A percentile compares a stretch with the other conserved stretches of the same genome.
Conservation (phyloP, 306 rosid species). For the Begonia masoniana region DNA sequence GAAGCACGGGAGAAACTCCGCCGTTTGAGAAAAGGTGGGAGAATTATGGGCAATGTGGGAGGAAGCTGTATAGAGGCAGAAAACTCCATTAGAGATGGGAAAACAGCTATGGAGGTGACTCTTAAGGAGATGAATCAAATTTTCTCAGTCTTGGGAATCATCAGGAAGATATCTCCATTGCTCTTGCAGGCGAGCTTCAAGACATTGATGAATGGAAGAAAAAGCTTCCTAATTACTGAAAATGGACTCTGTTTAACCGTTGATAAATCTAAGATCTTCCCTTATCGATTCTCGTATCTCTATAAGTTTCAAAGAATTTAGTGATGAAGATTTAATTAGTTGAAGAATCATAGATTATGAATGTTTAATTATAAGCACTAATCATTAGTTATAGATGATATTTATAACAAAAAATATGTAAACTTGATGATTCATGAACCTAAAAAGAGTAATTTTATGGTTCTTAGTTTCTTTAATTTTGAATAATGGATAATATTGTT, state of each 20-base stretch:
- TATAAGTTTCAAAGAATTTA: background rate
- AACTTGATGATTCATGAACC: no score
- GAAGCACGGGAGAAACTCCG: conserved; percentile 49
- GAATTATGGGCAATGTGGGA: conserved; percentile 85
- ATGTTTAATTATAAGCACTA: no score
- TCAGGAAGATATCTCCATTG: conserved; percentile 67
- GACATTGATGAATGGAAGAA: conserved; percentile 41
- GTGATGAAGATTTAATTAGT: background rate
- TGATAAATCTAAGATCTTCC: background rate
- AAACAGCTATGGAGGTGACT: conserved; percentile 44
- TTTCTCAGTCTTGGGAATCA: conserved; percentile 53
- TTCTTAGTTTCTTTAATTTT: no score
- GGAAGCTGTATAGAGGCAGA: conserved; percentile 93
- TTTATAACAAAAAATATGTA: no score
- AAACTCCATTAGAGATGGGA: conserved; percentile 40
- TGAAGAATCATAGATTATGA: no score
- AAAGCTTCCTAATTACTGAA: conserved; percentile 26
- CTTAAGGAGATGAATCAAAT: conserved; percentile 50
- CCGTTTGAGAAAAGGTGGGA: conserved; percentile 69
- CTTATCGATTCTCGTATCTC: no score
- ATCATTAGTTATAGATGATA: no score
- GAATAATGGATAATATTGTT: no score
- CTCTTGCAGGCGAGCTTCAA: conserved; percentile 67
- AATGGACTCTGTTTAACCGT: conserved; percentile 29
- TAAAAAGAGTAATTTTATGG: no score